A percentile compares a stretch with the other conserved stretches of the same genome.
phyloP scores from a whole-genome alignment of 495 filamentous ascomycete genomes.

The Pseudevernia furfuracea region DNA sequence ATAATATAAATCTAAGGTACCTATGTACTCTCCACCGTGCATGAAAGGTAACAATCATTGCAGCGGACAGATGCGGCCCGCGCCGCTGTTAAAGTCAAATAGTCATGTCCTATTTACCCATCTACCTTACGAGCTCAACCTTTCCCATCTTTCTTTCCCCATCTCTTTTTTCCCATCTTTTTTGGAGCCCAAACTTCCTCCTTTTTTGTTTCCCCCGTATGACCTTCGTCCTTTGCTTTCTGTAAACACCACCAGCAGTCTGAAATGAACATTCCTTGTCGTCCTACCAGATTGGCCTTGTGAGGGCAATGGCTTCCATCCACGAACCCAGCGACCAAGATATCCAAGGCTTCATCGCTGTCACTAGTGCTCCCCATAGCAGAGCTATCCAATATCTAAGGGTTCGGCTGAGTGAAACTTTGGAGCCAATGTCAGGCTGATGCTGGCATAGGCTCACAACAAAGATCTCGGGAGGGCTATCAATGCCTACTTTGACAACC shows the following conservation, averaged over 20 bases:
- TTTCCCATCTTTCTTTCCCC: too few relatives aligned
- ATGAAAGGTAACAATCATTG: neutral
- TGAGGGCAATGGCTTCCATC: slow-evolving; percentile 5
- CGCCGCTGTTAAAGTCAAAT: neutral
- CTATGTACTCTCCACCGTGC: too few relatives aligned
- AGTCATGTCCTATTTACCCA: neutral
- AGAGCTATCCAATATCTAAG: slow-evolving; percentile 44
- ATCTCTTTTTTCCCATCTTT: neutral
- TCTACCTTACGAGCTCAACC: neutral
- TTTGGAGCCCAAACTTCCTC: neutral
- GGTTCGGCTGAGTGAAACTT: slow-evolving; percentile 26
- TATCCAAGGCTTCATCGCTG: slow-evolving; percentile 41
- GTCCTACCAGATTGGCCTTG: neutral
- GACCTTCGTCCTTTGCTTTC: neutral
- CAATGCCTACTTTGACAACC: slow-evolving; percentile 48
- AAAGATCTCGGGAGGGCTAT: slow-evolving; percentile 44
- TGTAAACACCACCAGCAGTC: neutral
- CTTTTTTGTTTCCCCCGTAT: neutral
- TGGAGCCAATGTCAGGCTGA: slow-evolving; percentile 6
- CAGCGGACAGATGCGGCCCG: neutral
- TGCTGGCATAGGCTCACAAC: slow-evolving; percentile 37
- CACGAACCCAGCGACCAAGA: slow-evolving; percentile 40
- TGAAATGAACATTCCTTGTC: neutral
- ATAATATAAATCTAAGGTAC: too few relatives aligned
- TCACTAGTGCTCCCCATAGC: slow-evolving; percentile 40